Percentiles rank a stretch among this genome's conserved stretches.
These are phyloP conservation scores for Beauveria medogensis DNA, from an alignment of 2,329 filamentous ascomycete genomes.

Conservation along the genomic window DNA sequence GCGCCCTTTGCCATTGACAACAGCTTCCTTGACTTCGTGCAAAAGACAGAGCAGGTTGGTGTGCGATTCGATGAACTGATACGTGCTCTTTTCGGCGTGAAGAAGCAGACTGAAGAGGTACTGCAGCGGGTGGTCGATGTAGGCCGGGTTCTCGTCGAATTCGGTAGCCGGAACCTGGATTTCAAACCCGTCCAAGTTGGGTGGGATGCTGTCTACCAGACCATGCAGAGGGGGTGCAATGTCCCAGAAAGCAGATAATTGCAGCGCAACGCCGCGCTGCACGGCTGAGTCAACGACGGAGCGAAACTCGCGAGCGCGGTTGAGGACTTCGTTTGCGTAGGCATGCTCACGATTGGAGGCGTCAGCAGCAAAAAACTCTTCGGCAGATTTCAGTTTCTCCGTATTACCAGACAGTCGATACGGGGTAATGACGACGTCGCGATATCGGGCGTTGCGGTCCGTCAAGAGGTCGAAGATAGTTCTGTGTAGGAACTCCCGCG, in stretches of 20 bases:
- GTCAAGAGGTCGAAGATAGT: conserved; percentile 78
- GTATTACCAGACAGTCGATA: conserved; percentile 68
- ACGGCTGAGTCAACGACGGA: conserved; percentile 78
- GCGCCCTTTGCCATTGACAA: conserved; percentile 60
- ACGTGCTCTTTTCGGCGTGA: conserved; percentile 85
- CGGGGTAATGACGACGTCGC: conserved; percentile 72
- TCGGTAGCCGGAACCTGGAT: conserved; percentile 73
- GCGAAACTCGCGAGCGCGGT: conserved; percentile 69
- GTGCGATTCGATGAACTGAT: conserved; percentile 95
- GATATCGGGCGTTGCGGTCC: conserved; percentile 80
- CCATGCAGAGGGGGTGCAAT: conserved; percentile 77
- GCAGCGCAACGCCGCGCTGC: conserved; percentile 77
- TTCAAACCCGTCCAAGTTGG: conserved; percentile 49
- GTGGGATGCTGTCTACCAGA: conserved; percentile 72
- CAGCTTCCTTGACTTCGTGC: conserved; percentile 80
- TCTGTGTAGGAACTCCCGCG: conserved; percentile 77
- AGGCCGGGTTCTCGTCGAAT: conserved; percentile 77
- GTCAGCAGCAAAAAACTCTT: conserved; percentile 76
- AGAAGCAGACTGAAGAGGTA: conserved; percentile 80
- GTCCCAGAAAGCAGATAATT: conserved; percentile 95
- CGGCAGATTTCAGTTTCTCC: conserved; percentile 71
- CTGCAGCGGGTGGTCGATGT: conserved; percentile 73
- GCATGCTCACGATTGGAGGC: conserved; percentile 60
- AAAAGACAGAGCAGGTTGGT: conserved; percentile 82
- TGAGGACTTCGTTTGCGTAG: conserved; percentile 63